phyloP scores from a whole-genome alignment of 148 eudicot species.

The Silene conica region DNA sequence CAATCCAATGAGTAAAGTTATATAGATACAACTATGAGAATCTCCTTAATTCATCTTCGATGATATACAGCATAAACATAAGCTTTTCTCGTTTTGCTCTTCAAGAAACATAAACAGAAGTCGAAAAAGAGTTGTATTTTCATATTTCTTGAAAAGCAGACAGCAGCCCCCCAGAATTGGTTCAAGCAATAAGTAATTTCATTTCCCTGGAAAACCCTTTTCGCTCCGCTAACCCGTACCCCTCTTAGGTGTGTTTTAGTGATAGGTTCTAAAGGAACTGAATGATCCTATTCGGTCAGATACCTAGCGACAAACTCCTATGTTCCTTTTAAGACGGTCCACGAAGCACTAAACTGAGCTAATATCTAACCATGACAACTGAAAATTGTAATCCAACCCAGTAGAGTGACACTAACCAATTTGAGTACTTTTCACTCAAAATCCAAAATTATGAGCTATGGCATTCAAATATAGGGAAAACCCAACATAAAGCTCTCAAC shows the following conservation, averaged over 20 bases:
- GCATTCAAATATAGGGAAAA: conserved; percentile 11
- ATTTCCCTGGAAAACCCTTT: background rate
- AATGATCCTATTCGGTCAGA: no score
- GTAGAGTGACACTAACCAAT: background rate
- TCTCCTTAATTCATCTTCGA: background rate
- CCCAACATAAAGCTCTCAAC: conserved; percentile 8
- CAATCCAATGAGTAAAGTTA: background rate
- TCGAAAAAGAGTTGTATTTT: no score
- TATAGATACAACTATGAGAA: background rate
- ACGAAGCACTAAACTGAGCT: background rate
- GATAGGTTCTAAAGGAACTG: no score
- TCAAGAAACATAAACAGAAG: no score
- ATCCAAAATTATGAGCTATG: conserved; percentile 10
- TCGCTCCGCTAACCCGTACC: no score
- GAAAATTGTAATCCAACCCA: conserved; percentile 1
- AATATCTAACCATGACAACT: background rate
- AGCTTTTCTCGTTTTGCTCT: no score
- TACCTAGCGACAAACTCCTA: no score
- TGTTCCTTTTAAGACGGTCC: no score
- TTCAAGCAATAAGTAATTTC: background rate
- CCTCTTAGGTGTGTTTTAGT: no score
- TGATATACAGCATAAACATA: no score
- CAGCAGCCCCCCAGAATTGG: no score
- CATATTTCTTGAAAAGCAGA: no score
- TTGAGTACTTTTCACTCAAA: background rate